Base-by-base conservation (phyloP, 2,329 filamentous ascomycete species). In the Periconia sp. region DNA sequence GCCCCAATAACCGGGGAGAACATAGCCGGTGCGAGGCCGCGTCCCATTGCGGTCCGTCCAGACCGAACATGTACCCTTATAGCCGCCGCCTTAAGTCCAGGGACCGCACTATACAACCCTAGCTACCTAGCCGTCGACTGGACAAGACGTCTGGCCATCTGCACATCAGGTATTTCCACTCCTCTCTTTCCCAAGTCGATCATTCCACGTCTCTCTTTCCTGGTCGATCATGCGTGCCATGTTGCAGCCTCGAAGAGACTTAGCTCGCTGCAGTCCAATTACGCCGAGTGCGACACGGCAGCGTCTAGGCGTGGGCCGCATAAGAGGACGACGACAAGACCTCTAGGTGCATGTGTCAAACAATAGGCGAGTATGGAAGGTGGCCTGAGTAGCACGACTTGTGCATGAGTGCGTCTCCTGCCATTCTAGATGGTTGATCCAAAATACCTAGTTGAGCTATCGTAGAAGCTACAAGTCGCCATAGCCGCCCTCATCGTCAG, bases 401-500 rank as follows among this genome's bases (percentile, higher is more conserved):
- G 24, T 37, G 34, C 40, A 36, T 19, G 15, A 22, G 15, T 26
- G 36, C 40, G 13, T 17, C 25, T 37, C n/a, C 11, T 28, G 39
- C 6, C n/a, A 28, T 41, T 28, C 8, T 28, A 28, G 29, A 23
- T 16, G 16, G 19, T 15, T 19, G n/a, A 28, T 24, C 28, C 18
- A 18, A 28, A 11, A 15, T 38, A 33, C 25, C 18, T 6, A 13
- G 10, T 5, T 25, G 12, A n/a, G 16, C 15, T 18, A 44, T 33
- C 5, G 15, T 48, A 54, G 32, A n/a, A 28, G 24, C 25, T 51
- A 50, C 37, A 50, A 28, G n/a, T 53, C 43, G 7, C 52, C 50
- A 19, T 39, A 15, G 19, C 54, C 57, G 9, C 54, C 39, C 18
- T 56, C 62, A 30, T 60, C 58, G 21, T 63, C 61, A 16, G 45